Base-by-base conservation (phyloP, 1,284 basidiomycete species). In the Ustilago tritici region DNA sequence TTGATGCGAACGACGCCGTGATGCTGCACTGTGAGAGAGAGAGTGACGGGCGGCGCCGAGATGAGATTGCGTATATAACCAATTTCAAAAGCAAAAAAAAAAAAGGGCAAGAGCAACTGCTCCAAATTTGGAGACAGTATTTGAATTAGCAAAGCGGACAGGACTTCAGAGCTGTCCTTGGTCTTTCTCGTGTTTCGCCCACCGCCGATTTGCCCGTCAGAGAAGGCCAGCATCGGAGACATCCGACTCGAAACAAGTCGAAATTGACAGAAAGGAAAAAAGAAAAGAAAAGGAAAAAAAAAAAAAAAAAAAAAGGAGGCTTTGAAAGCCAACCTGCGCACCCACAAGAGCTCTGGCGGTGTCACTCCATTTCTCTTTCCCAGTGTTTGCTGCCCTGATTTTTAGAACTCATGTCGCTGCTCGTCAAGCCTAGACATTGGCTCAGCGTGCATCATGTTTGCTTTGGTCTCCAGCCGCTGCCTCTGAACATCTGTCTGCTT, bases 171-270 rank as follows among this genome's bases (percentile, higher is more conserved):
- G 57, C 64, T 47, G 57, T 38, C 36, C 36, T 10, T 46, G 15
- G n/a, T 46, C 7, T 7, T 15, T 2, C 41, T 17, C 7, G 7
- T 17, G 41, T 19, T 46, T 32, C 11, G 46, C 52, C 54, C 61
- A 57, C 67, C 58, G 61, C 67, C 67, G 61, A 70, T 70, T 47
- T 46, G 31, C 53, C 57, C n/a, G 67, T 32, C 67, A 61, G 28
- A 11, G 57, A 46, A 47, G 35, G 34, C 34, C 34, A 54, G 57
- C 61, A 70, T 70, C 67, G 62, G 53, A 56, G 50, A 50, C 23
- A 50, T n/a, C 43, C 43, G 28, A 50, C 49, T 31, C 19, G 38
- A 40, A 40, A 40, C 10, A 11, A 10, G 11, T 10, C 10, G 38
- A 5, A 40, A 40, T 40, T 28, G 9, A 3, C 14, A 6, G 8